Base-by-base conservation (phyloP, 2,329 filamentous ascomycete species). In the Berkeleyomyces basicola region DNA sequence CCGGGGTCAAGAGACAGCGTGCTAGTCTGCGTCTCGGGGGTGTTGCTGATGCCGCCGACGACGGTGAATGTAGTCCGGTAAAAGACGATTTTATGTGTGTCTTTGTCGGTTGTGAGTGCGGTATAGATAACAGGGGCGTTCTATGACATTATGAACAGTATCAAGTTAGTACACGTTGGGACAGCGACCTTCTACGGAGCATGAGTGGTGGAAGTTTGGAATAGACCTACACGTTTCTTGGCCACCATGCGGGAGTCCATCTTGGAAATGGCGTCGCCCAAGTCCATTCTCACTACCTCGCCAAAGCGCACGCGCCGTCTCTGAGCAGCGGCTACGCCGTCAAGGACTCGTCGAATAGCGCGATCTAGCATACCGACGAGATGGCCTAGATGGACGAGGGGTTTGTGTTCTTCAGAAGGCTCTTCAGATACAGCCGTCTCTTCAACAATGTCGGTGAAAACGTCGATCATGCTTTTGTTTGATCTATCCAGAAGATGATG, bases 251-350 rank as follows among this genome's bases (percentile, higher is more conserved):
- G 76, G 66, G 85, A 74, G 69, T 88, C 85, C 61, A 80, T 71
- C 64, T 70, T 80, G 69, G 67, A 80, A 67, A 74, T 75, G 66
- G 69, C 80, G 66, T 69, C 68, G 0, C 74, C 74, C 7, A 80
- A 64, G 1, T 74, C 72, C 4, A 84, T 68, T 59, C 72, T 75
- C 3, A 78, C 74, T 3, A 79, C 74, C 40, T 78, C 77, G 3
- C 85, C 85, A 67, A 89, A 85, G 4, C 84, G 75, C 9, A 90
- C 85, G 63, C 83, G 85, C 62, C 84, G 76, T 68, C 82, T 78
- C 72, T 90, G 81, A 5, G 85, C 81, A 71, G 86, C 81, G 66
- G 88, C 83, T 70, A 90, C 83, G 64, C 84, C 77, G 61, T 80
- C 72, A 68, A 90, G 88, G 1, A 89, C 78, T 6, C 72, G 72